Conservation (phyloP, 1,139 yeast species). For the Yamadazyma dushanensis region DNA sequence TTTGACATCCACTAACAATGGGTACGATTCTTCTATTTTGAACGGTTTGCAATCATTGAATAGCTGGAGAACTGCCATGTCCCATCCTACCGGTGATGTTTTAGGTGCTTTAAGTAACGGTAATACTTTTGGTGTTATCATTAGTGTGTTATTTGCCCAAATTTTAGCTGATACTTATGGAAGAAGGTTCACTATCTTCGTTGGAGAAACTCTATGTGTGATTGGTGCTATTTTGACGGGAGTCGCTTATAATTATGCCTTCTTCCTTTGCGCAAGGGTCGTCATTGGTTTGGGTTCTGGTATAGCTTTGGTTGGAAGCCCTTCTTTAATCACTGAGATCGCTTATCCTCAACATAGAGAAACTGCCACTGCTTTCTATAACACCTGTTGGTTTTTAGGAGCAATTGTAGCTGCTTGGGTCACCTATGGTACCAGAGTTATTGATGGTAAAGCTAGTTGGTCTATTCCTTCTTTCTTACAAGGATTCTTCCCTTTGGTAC, state of each 20-base stretch:
- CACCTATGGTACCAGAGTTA: slow-evolving; percentile 14
- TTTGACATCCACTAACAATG: slow-evolving; percentile 48
- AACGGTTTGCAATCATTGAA: slow-evolving; percentile 49
- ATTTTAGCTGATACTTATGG: slow-evolving; percentile 26
- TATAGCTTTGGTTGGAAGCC: slow-evolving; percentile 36
- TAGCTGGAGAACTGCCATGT: slow-evolving; percentile 35
- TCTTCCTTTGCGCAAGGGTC: slow-evolving; percentile 38
- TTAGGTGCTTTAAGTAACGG: slow-evolving; percentile 28
- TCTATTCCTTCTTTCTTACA: slow-evolving; percentile 48
- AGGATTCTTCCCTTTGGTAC: slow-evolving; percentile 32
- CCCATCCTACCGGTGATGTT: slow-evolving; percentile 39
- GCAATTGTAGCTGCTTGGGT: slow-evolving; percentile 54
- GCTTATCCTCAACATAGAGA: slow-evolving; percentile 52
- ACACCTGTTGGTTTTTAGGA: slow-evolving; percentile 52
- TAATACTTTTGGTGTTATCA: slow-evolving; percentile 5
- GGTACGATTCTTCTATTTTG: slow-evolving; percentile 53
- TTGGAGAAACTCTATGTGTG: slow-evolving; percentile 25
- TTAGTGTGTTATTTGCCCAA: slow-evolving; percentile 4
- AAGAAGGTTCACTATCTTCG: slow-evolving; percentile 29
- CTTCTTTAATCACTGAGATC: slow-evolving; percentile 38
- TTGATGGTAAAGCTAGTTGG: slow-evolving; percentile 26
- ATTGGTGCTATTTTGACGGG: slow-evolving; percentile 46
- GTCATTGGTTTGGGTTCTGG: slow-evolving; percentile 45
- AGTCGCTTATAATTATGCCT: slow-evolving; percentile 36
- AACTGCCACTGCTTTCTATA: slow-evolving; percentile 43